Evolutionary conservation across 2,329 filamentous ascomycete species (phyloP), one percentile per base, ranked within the genome.

Genomic region (Colletotrichum tropicale): DNA sequence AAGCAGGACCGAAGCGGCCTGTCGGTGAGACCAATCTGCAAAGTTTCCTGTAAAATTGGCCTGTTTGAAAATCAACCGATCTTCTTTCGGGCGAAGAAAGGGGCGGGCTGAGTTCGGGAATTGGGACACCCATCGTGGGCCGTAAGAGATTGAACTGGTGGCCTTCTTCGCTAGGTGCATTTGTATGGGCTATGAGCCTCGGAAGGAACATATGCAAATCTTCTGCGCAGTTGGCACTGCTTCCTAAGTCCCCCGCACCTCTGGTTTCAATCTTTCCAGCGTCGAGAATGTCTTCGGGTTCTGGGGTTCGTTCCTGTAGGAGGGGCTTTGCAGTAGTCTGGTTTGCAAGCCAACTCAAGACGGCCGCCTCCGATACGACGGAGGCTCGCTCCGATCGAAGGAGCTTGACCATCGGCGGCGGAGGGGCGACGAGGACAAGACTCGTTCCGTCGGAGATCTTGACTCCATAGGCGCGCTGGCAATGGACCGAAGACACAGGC

Each of bases 381-480:
- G 86, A 84, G 43, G 81, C 84, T 64, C 85, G 85, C 79, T 91
- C 89, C 65, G 82, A 87, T 34, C 89, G 86, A 36, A 91, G 82
- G 32, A 89, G 81, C 70, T 86, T 85, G 66, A 86, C 80, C 74
- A 85, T 83, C n/a, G 83, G 78, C 43, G 84, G 81, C 8, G 87
- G 87, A n/a, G 87, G 81, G 6, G 89, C 78, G 43, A 86, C 84
- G 55, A 90, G 82, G 32, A 87, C 75, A 28, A 90, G 78, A 12
- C 78, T 81, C 18, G 83, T 83, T 9, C 83, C 84, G 69, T 88
- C 84, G n/a, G 85, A 85, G 58, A 87, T 80, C 38, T 81, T 82
- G 69, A 89, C 82, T 76, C 84, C 82, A 80, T 87, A 90, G 66
- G 85, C 81, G 70, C 85, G 84, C 72, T 88, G 85, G 10, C 85